Evolutionary conservation across 169 alveolate species (phyloP), one percentile per base, ranked within the genome.

Genomic region (Plasmodium cynomolgi): DNA sequence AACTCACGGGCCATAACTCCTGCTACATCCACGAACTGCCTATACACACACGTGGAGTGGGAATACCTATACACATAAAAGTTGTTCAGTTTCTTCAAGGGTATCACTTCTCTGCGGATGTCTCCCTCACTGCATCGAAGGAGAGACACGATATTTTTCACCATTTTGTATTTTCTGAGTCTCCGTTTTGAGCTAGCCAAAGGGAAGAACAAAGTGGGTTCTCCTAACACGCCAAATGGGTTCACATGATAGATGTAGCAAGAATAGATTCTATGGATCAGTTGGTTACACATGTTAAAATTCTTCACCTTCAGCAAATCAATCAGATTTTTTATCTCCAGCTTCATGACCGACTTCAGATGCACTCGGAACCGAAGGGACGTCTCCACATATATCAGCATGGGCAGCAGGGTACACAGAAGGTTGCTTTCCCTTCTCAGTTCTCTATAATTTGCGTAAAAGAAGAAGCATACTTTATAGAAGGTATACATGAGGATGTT

Each of bases 181-280:
- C 26, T 39, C 1, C 33, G 31, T 29, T 50, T 50, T 88, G 81
- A 33, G 33, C 72, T 62, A 34, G 33, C 47, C 11, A 88, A 58
- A 7, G 81, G 23, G 50, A 37, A 79, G 72, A 79, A 88, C 82
- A 88, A 62, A 13, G 47, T 54, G 7, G 86, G 56, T 39, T 88
- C 94, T 17, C 71, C 68, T 77, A 88, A 33, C 3, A 73, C 56
- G 33, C n/a, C 58, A 26, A 88, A 88, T 11, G 88, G 1, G 39
- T 88, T 88, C 6, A 88, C 47, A 39, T 88, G 31, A 17, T 88
- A 88, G 72, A 34, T 39, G 73, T 77, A 77, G 73, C 83, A 88
- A 6, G 94, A 79, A 79, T 9, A 56, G 31, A 88, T 88, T 58
- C 88, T 77, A 56, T 88, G 94, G 37, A 88, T 88, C 31, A 88